Evolutionary conservation across 2,329 filamentous ascomycete genomes (phyloP), one percentile per base, ranked within the genome.

Genomic region (Teratosphaeria zuluensis): DNA sequence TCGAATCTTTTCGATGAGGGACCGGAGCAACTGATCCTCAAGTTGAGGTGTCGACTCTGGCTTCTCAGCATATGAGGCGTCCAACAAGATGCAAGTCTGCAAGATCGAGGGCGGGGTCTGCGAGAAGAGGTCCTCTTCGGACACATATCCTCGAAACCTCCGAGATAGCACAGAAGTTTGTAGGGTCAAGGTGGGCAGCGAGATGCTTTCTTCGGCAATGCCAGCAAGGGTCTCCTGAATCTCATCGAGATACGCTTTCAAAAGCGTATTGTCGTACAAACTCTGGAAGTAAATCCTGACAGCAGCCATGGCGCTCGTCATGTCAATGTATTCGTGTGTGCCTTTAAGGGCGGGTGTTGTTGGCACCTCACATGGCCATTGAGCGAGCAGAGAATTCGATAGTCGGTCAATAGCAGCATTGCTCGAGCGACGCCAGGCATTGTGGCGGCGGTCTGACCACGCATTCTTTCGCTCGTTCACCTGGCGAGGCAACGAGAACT

Each of bases 191-290:
- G 4, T 57, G 16, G 30, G 31, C n/a, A 53, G 31, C 8, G 11
- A 4, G 28, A 53, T n/a, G 5, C 5, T 9, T n/a, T 14, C 46
- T 16, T 31, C 19, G 48, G 31, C 32, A 30, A 51, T 28, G 21
- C 19, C 16, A 1, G 6, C 12, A 5, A 55, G 19, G 58, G 42
- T 28, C 55, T 33, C 19, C 31, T 55, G 53, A 51, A 66, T 35
- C 31, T 51, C 31, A 14, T 38, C 11, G 4, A 66, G 31, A 35
- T 64, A 65, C 3, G 48, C 19, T 8, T 51, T 56, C 16, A 68
- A 59, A 11, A 59, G 38, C 7, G 19, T 24, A 42, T 68, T 66
- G 46, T 64, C 53, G 24, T 61, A 58, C 62, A 61, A 66, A 2
- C 30, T n/a, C 33, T 61, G 31, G 53, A 65, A 66, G 28, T 56